These are phyloP conservation scores for Aspergillus persii DNA, from an alignment of 2,329 filamentous ascomycete genomes.

Conservation along the genomic window DNA sequence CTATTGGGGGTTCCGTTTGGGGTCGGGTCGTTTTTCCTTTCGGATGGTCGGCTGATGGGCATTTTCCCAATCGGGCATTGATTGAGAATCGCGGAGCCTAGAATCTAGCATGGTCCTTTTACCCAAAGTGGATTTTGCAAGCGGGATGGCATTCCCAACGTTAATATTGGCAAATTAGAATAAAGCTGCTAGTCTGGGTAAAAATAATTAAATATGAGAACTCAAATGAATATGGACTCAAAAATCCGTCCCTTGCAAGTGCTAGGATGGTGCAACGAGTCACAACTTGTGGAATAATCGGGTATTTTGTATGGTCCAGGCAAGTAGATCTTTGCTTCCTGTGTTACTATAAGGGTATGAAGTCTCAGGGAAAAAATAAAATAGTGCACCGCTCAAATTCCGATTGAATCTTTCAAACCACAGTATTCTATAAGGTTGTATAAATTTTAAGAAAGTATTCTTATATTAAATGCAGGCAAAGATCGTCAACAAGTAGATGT, in stretches of 20 bases:
- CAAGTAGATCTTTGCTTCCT: background rate
- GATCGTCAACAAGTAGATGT: slow-evolving; percentile 5
- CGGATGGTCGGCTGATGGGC: background rate
- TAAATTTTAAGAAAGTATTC: background rate
- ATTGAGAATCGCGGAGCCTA: background rate
- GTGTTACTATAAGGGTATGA: background rate
- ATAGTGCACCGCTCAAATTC: no score
- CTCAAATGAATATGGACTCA: background rate
- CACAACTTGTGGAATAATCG: background rate
- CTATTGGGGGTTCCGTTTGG: slow-evolving; percentile 1
- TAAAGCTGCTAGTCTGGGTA: background rate
- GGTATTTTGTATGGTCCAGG: background rate
- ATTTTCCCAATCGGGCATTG: background rate
- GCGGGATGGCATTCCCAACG: background rate
- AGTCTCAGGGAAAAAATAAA: background rate
- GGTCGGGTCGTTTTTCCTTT: background rate
- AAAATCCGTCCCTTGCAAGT: background rate
- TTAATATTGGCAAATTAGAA: background rate
- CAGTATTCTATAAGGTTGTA: background rate
- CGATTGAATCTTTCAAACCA: no score
- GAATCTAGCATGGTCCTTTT: background rate
- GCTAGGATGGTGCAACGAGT: background rate
- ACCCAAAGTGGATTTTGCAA: background rate
- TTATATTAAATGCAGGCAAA: slow-evolving; percentile 1
- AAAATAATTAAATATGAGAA: background rate